A percentile compares a stretch with the other conserved stretches of the same genome.
phyloP scores from a whole-genome alignment of 2,329 filamentous ascomycete genomes.

The Dactylonectria estremocensis region DNA sequence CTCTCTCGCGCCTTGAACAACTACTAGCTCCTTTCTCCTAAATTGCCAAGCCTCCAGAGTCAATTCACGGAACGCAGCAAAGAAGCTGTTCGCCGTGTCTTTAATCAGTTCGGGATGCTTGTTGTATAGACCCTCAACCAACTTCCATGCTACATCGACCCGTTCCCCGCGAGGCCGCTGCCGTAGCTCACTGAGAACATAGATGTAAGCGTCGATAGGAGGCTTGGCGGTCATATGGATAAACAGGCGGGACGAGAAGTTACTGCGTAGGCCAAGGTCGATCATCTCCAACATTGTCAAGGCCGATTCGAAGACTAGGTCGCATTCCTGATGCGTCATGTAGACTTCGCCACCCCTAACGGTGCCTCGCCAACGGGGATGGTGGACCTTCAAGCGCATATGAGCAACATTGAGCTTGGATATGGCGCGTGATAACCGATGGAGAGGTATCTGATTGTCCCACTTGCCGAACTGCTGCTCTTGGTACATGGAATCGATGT shows the following conservation, averaged over 20 bases:
- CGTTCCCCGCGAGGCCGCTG: conserved; percentile 30
- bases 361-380: conserved; percentile 42
- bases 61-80: conserved; percentile 31
- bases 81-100: conserved; percentile 18
- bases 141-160: conserved; percentile 47
- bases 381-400: conserved; percentile 50
- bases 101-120: conserved; percentile 40
- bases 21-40: conserved; percentile 17
- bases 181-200: conserved; percentile 51
- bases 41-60: conserved; percentile 44
- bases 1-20: not conserved
- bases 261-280: conserved; percentile 40
- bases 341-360: conserved; percentile 15
- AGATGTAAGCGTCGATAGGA: conserved; percentile 52
- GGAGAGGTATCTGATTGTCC: conserved; percentile 50
- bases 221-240: conserved; percentile 46
- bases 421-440: conserved; percentile 43
- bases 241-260: conserved; percentile 49
- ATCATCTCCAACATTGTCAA: conserved; percentile 45
- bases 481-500: conserved; percentile 46
- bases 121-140: conserved; percentile 45
- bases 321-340: conserved; percentile 40
- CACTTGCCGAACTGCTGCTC: conserved; percentile 40
- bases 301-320: conserved; percentile 45
- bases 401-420: conserved; percentile 45